Evolutionary conservation across 208 protist genomes (phyloP).

Genomic region (Trypanosoma platydactyli): DNA sequence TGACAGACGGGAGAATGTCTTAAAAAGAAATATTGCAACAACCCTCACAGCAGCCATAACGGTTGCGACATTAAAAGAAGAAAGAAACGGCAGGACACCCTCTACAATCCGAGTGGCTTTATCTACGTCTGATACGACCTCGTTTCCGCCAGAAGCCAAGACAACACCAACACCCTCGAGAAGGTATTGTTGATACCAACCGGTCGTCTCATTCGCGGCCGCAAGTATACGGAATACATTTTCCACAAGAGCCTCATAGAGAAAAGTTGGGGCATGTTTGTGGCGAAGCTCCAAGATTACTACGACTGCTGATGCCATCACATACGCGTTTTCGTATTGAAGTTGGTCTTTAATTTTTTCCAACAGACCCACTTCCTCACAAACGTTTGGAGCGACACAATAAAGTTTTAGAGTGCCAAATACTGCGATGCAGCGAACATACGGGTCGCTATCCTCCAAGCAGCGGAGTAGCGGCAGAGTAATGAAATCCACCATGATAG

Average conservation of each 20-base stretch:
- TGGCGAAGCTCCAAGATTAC: conserved; percentile 79
- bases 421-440: conserved; percentile 98
- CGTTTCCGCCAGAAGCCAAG: conserved; percentile 8
- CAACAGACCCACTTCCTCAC: conserved; percentile 87
- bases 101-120: conserved; percentile 22
- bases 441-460: conserved; percentile 96
- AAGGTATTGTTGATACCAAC: conserved; percentile 98
- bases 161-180: conserved; percentile 90
- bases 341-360: conserved; percentile 92
- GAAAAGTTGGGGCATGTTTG: conserved; percentile 32
- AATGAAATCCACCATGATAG: conserved; percentile 97
- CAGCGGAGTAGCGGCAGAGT: conserved; percentile 92
- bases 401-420: conserved; percentile 98
- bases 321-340: conserved; percentile 96
- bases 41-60: conserved; percentile 94
- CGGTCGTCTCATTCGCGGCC: conserved; percentile 91
- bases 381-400: conserved; percentile 90
- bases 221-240: conserved; percentile 90
- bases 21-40: conserved; percentile 62
- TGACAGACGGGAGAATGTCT: conserved; percentile 25
- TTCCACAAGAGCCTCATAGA: conserved; percentile 41
- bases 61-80: conserved; percentile 96
- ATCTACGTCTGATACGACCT: neutral
- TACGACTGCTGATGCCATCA: conserved; percentile 96
- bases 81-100: conserved; percentile 92